Evolutionary conservation across 139 green algal species (phyloP).

Genomic region (Trebouxia sp.): DNA sequence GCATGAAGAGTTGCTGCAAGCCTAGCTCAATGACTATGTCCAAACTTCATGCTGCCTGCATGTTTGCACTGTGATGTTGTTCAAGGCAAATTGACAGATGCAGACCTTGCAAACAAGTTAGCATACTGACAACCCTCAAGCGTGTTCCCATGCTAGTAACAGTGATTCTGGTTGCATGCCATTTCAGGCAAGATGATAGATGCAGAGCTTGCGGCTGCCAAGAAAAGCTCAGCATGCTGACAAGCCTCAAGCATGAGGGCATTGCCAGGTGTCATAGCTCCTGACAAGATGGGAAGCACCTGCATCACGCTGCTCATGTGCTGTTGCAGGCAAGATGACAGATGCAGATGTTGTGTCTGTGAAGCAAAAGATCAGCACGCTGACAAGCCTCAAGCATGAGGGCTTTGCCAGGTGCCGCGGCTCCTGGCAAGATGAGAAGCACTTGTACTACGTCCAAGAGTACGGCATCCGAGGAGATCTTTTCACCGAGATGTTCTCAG

Average conservation of each 20-base stretch:
- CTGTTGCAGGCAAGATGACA: constrained; percentile 6
- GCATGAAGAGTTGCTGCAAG: too few species aligned
- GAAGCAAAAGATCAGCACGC: not conserved
- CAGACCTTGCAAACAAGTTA: too few species aligned
- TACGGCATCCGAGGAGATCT: constrained; percentile 28
- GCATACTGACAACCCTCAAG: too few species aligned
- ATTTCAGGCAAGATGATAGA: too few species aligned
- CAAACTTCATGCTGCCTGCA: too few species aligned
- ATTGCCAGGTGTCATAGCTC: not conserved
- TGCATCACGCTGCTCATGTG: not conserved
- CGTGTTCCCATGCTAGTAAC: too few species aligned
- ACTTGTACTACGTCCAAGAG: constrained; percentile 11
- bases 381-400: not conserved
- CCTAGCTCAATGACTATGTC: too few species aligned
- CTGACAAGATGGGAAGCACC: not conserved
- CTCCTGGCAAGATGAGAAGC: not conserved
- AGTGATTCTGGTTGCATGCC: too few species aligned
- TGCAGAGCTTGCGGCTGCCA: not conserved
- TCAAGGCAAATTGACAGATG: too few species aligned
- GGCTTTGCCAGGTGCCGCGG: constrained; percentile 4
- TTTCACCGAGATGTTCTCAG: constrained; percentile 27
- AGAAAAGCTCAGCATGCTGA: too few species aligned
- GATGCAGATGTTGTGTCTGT: not conserved
- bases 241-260: not conserved
- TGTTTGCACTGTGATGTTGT: too few species aligned